phyloP scores from a whole-genome alignment of 106 monocot genomes.

The Posidonia australis region DNA sequence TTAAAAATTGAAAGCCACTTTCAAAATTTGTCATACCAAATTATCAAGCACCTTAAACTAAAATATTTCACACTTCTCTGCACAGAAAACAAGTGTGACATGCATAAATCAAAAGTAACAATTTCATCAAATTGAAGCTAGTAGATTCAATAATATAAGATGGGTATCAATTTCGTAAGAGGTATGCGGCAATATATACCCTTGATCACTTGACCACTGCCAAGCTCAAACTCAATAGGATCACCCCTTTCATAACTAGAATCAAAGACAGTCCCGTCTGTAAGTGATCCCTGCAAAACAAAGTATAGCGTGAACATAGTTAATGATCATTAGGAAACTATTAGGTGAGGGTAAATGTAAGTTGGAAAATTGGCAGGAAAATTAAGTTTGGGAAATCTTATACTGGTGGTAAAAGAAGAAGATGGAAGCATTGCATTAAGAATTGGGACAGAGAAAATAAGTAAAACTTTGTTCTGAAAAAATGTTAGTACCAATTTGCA shows the following conservation, averaged over 20 bases:
- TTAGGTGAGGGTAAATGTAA: background rate
- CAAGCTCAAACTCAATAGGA: conserved; percentile 96
- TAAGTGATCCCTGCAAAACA: conserved; percentile 56
- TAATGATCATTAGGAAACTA: background rate
- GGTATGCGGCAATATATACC: conserved; percentile 26
- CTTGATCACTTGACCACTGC: conserved; percentile 96
- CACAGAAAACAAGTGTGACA: too few species aligned
- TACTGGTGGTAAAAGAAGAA: too few species aligned
- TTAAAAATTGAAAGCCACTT: too few species aligned
- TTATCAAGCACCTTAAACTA: too few species aligned
- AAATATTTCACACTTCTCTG: too few species aligned
- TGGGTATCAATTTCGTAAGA: background rate
- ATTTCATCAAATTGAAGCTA: background rate
- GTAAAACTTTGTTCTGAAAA: too few species aligned
- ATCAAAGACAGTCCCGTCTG: conserved; percentile 88
- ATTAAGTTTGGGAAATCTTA: too few species aligned
- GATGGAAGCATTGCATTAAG: too few species aligned
- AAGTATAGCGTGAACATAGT: background rate
- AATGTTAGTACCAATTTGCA: too few species aligned
- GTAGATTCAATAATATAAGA: background rate
- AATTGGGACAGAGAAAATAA: background rate
- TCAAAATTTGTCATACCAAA: too few species aligned
- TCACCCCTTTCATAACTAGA: conserved; percentile 97
- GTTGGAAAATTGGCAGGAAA: too few species aligned
- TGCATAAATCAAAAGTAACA: too few species aligned